These are phyloP conservation scores for Biscogniauxia sp. DNA, from an alignment of 2,329 filamentous ascomycete species.

Conservation along the genomic window DNA sequence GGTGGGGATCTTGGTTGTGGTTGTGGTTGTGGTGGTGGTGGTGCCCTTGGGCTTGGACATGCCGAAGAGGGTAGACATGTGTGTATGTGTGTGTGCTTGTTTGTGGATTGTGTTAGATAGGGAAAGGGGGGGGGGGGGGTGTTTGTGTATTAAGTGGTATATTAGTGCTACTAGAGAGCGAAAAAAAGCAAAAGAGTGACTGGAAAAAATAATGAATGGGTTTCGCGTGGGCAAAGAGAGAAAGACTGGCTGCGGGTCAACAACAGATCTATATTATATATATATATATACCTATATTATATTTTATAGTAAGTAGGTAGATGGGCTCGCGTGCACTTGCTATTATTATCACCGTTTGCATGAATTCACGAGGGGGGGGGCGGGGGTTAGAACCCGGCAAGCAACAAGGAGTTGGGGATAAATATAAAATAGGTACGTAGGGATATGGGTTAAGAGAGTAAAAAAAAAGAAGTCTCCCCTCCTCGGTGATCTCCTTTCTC, in stretches of 20 bases:
- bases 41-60: conserved; percentile 10
- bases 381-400: not conserved
- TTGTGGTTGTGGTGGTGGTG: too few relatives aligned
- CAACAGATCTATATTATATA: not conserved
- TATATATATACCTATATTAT: not conserved
- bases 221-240: not conserved
- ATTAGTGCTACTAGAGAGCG: not conserved
- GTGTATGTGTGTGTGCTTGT: not conserved
- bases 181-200: not conserved
- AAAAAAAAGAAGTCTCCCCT: not conserved
- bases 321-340: not conserved
- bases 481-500: not conserved
- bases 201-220: not conserved
- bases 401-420: too few relatives aligned
- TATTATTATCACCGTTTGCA: not conserved
- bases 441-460: not conserved
- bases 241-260: not conserved
- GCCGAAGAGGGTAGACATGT: conserved; percentile 6
- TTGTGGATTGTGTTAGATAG: not conserved
- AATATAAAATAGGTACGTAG: not conserved
- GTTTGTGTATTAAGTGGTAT: not conserved
- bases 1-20: too few relatives aligned
- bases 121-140: not conserved
- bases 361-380: not conserved
- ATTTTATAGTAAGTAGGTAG: too few relatives aligned